These are phyloP conservation scores for Tetradesmus obliquus DNA, from an alignment of 139 green algal species.

Conservation along the genomic window DNA sequence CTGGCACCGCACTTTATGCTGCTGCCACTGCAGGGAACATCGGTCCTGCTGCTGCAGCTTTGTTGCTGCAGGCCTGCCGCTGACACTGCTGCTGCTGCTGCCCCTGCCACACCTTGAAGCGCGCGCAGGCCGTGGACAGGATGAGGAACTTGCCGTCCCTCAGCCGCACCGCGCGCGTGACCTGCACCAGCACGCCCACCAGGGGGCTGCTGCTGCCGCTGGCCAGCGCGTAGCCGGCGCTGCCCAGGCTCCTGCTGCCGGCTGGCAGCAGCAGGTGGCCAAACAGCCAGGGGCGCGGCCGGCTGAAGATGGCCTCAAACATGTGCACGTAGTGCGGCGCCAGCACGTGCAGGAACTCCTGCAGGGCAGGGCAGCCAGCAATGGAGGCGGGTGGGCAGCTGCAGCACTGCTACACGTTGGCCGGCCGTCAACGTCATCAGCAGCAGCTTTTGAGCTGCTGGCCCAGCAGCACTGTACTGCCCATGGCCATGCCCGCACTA, in stretches of 20 bases:
- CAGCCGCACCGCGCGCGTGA: constrained; percentile 56
- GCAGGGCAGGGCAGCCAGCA: not conserved
- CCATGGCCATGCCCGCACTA: too few relatives aligned
- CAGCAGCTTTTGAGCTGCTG: too few relatives aligned
- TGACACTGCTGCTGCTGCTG: not conserved
- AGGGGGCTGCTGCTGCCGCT: constrained; percentile 46
- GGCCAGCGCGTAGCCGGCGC: constrained; percentile 34
- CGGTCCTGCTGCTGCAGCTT: not conserved
- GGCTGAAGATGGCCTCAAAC: constrained; percentile 57
- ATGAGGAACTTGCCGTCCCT: constrained; percentile 66
- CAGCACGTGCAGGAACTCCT: constrained; percentile 45
- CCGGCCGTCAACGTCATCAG: too few relatives aligned
- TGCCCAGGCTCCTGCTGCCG: constrained; percentile 51
- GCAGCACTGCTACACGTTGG: too few relatives aligned
- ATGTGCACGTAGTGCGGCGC: constrained; percentile 49
- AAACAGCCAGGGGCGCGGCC: constrained; percentile 54
- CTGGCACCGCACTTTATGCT: too few relatives aligned
- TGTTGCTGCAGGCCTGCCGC: not conserved
- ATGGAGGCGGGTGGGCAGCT: not conserved
- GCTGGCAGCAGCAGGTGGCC: constrained; percentile 62
- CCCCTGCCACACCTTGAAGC: constrained; percentile 52
- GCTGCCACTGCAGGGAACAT: too few relatives aligned
- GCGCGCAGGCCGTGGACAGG: constrained; percentile 51
- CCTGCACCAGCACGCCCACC: constrained; percentile 62
- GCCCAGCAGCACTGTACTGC: too few relatives aligned